phyloP scores from a whole-genome alignment of 306 rosid species.

The Mimosa pudica region DNA sequence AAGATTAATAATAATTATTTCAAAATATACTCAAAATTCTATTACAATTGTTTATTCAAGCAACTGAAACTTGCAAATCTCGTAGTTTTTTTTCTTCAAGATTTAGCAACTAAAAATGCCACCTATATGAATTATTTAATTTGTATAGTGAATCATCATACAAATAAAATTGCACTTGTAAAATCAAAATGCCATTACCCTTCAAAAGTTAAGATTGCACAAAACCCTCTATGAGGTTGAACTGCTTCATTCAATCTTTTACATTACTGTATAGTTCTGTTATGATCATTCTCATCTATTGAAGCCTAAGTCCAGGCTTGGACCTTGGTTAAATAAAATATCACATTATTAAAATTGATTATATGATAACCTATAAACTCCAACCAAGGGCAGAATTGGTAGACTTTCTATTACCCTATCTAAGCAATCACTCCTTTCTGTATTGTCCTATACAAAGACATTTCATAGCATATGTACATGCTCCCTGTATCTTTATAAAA shows the following conservation, averaged over 20 bases:
- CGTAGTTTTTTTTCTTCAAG: not conserved
- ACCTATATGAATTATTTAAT: not conserved
- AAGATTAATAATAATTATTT: not conserved
- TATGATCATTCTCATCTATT: not conserved
- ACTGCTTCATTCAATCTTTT: not conserved
- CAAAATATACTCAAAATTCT: not conserved
- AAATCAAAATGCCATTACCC: not conserved
- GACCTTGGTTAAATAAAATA: not conserved
- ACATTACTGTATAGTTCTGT: not conserved
- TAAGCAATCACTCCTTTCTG: slow-evolving; percentile 43
- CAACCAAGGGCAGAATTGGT: slow-evolving; percentile 3
- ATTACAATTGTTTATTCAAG: not conserved
- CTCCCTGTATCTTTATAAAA: slow-evolving; percentile 13
- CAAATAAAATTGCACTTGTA: not conserved
- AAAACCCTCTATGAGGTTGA: not conserved
- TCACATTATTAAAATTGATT: not conserved
- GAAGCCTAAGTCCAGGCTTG: not conserved
- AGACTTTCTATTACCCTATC: slow-evolving; percentile 37
- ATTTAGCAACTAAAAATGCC: not conserved
- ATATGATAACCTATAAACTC: not conserved
- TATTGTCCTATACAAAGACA: slow-evolving; percentile 48
- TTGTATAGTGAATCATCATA: not conserved
- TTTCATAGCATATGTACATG: slow-evolving; percentile 32
- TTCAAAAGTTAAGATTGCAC: not conserved
- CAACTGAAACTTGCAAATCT: not conserved